phyloP scores from a whole-genome alignment of 345 rosid genomes.

The Populus nigra region DNA sequence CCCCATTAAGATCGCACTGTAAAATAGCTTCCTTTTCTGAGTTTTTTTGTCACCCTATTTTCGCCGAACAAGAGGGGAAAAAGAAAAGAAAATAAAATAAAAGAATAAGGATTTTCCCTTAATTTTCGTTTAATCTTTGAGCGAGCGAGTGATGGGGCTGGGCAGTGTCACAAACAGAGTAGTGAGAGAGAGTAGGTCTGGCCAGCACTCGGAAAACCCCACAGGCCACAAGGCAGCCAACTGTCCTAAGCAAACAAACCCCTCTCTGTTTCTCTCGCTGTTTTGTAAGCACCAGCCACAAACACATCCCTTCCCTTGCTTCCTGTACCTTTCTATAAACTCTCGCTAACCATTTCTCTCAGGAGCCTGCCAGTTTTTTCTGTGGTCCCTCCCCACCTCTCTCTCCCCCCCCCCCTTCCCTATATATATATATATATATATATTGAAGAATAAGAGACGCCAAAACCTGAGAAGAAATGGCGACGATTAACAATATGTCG shows the following conservation, averaged over 20 bases:
- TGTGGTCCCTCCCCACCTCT: not conserved
- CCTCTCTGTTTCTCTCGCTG: not conserved
- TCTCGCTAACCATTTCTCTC: not conserved
- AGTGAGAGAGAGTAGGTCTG: not conserved
- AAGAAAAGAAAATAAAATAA: no score
- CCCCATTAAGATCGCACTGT: no score
- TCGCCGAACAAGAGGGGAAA: no score
- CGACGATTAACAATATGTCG: conserved; percentile 31
- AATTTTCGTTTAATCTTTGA: no score
- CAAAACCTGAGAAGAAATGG: conserved; percentile 23
- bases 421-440: no score
- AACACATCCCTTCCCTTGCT: not conserved
- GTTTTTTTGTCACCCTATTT: no score
- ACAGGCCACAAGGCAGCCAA: not conserved
- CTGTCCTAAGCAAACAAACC: not conserved
- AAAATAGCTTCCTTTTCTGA: no score
- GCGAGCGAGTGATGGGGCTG: not conserved
- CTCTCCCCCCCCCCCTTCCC: not conserved
- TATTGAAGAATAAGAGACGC: not conserved
- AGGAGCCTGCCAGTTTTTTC: not conserved
- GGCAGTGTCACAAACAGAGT: no score
- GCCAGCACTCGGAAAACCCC: not conserved
- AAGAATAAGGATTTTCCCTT: no score
- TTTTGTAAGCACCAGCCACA: not conserved
- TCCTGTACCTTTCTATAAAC: not conserved